Evolutionary conservation across 1,284 basidiomycete genomes (phyloP).

Genomic region (Ganoderma multipileum): DNA sequence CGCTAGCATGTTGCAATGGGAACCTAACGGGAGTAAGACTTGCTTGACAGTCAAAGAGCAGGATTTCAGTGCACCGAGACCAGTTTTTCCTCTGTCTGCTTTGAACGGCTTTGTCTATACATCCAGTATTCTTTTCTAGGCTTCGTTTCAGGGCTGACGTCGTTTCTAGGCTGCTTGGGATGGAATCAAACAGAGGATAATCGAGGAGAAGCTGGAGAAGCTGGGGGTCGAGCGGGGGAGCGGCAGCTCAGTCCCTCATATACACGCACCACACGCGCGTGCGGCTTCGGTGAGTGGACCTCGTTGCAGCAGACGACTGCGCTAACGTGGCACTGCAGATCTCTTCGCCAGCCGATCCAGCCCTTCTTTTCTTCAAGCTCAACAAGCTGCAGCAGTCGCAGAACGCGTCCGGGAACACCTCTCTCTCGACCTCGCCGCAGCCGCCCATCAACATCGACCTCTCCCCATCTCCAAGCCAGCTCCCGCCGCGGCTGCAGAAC

Average conservation of each 20-base stretch:
- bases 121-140: background rate
- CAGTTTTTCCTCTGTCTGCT: background rate
- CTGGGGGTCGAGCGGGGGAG: constrained; percentile 77
- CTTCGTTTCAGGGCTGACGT: background rate
- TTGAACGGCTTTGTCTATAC: background rate
- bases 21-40: background rate
- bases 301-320: constrained; percentile 9
- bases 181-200: constrained; percentile 66
- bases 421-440: constrained; percentile 68
- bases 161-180: constrained; percentile 70
- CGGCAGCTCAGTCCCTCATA: constrained; percentile 60
- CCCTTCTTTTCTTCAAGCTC: constrained; percentile 77
- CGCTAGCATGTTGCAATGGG: background rate
- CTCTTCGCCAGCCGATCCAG: constrained; percentile 84
- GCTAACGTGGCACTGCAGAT: constrained; percentile 55
- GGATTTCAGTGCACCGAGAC: background rate
- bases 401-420: constrained; percentile 56
- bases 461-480: constrained; percentile 57
- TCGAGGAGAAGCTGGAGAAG: constrained; percentile 81
- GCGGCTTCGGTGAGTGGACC: constrained; percentile 72
- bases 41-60: background rate
- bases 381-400: constrained; percentile 83
- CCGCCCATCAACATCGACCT: constrained; percentile 55
- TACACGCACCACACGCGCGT: constrained; percentile 75
- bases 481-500: constrained; percentile 53